phyloP scores from a whole-genome alignment of 2,329 filamentous ascomycete genomes.

The Microcera coccophila region DNA sequence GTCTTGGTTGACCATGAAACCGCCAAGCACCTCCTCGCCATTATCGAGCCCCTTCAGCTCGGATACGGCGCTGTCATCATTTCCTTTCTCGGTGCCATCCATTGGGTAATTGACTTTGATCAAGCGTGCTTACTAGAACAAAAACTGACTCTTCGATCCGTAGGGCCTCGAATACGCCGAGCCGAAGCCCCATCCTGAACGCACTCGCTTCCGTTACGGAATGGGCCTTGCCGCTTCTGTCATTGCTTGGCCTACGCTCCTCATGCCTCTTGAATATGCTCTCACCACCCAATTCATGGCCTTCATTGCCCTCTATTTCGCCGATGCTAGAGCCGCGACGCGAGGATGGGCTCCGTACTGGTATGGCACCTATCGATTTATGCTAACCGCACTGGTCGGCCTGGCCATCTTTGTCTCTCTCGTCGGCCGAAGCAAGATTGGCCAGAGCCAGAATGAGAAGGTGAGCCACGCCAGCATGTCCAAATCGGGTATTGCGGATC shows the following conservation, averaged over 20 bases:
- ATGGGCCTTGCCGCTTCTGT: slow-evolving; percentile 75
- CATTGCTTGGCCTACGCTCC: slow-evolving; percentile 83
- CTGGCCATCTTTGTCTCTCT: slow-evolving; percentile 75
- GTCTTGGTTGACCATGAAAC: slow-evolving; percentile 66
- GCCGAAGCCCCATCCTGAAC: slow-evolving; percentile 55
- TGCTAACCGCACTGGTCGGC: slow-evolving; percentile 86
- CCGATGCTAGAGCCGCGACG: slow-evolving; percentile 68
- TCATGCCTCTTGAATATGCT: slow-evolving; percentile 80
- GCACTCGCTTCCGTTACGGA: slow-evolving; percentile 77
- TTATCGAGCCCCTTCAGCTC: slow-evolving; percentile 82
- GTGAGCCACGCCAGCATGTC: slow-evolving; percentile 37
- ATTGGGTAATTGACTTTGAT: slow-evolving; percentile 58
- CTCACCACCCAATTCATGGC: slow-evolving; percentile 81
- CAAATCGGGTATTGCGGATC: slow-evolving; percentile 31
- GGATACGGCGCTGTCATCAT: slow-evolving; percentile 91
- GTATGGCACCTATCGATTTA: slow-evolving; percentile 88
- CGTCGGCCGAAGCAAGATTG: slow-evolving; percentile 76
- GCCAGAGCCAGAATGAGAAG: slow-evolving; percentile 32
- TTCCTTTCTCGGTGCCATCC: slow-evolving; percentile 88
- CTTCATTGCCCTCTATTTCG: slow-evolving; percentile 83
- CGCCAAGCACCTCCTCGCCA: slow-evolving; percentile 66
- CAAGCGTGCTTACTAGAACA: too few relatives aligned
- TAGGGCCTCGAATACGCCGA: slow-evolving; percentile 75
- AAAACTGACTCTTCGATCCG: background rate
- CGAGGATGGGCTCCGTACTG: slow-evolving; percentile 77